Base-by-base conservation (phyloP, 2,329 filamentous ascomycete genomes). In the Tolypocladium nubicola region DNA sequence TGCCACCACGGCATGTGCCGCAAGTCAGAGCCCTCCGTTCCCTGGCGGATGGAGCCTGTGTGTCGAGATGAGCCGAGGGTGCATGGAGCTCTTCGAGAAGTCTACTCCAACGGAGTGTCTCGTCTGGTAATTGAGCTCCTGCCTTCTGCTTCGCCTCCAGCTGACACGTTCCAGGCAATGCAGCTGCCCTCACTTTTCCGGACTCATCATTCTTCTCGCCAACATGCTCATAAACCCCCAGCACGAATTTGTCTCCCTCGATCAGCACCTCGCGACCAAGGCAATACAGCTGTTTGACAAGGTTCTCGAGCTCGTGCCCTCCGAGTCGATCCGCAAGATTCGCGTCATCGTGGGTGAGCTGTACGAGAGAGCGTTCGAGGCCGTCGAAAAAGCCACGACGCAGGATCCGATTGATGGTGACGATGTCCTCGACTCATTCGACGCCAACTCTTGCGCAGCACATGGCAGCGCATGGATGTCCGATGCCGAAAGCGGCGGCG, bases 1-100 rank as follows among this genome's bases (percentile, higher is more conserved):
- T 16, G 16, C 23, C 4, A 37, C 23, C 4, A 53, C 50, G 13
- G 30, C 47, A 3, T 13, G 2, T 14, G 30, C 47, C 9, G 30
- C 43, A 10, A 41, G 56, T 1, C 59, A 63, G 16, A 54, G 58
- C 13, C 62, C 57, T 30, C 66, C 65, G 33, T 55, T 68, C 45
- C 65, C 66, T 0, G 62, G 62, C 3, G 67, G 64, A 1, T 75
- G 72, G 72, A 59, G 57, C 2, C 63, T 65, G n/a, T 69, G 70
- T 30, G 64, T 72, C 1, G 61, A 68, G 4, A 56, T 71, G 7
- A 71, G 70, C 30, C 64, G 72, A 4, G 64, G 66, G 1, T 74
- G 68, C 38, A 67, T 74, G 61, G 66, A 60, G 49, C 50, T 74
- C 4, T 70, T 70, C 33, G 63, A 65, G 11, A 57, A 64, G 16